phyloP scores from a whole-genome alignment of 2,329 filamentous ascomycete species.

The Trichoderma sp. region DNA sequence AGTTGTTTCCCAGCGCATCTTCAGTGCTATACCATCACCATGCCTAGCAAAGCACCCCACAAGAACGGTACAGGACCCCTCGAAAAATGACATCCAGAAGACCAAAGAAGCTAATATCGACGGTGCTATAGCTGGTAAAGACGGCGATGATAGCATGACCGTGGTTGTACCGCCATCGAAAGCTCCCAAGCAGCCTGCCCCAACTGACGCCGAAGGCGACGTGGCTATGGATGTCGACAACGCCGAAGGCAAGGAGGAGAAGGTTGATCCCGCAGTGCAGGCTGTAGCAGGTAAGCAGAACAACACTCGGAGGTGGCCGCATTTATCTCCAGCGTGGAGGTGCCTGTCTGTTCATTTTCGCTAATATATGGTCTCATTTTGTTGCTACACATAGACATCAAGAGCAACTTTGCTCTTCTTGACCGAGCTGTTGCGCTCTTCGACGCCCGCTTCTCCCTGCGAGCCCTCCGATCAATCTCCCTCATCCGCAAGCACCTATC shows the following conservation, averaged over 20 bases:
- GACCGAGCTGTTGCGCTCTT: conserved; percentile 92
- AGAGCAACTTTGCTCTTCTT: conserved; percentile 87
- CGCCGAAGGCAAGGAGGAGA: conserved; percentile 56
- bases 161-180: conserved; percentile 78
- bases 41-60: conserved; percentile 75
- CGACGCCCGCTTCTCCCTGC: conserved; percentile 91
- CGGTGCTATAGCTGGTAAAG: conserved; percentile 65
- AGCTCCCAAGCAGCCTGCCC: conserved; percentile 61
- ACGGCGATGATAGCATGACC: conserved; percentile 79
- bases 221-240: conserved; percentile 68
- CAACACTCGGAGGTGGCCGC: not conserved
- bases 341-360: not conserved
- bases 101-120: conserved; percentile 69
- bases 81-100: conserved; percentile 67
- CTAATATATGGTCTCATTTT: conserved; percentile 33
- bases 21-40: conserved; percentile 42
- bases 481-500: conserved; percentile 90
- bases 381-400: conserved; percentile 72
- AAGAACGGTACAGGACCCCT: conserved; percentile 71
- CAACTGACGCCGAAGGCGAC: conserved; percentile 68
- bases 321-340: not conserved
- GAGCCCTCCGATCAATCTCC: conserved; percentile 92
- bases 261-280: conserved; percentile 64
- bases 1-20: not conserved
- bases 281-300: conserved; percentile 60